phyloP scores from a whole-genome alignment of 495 filamentous ascomycete genomes.

The Baudoinia panamericana region DNA sequence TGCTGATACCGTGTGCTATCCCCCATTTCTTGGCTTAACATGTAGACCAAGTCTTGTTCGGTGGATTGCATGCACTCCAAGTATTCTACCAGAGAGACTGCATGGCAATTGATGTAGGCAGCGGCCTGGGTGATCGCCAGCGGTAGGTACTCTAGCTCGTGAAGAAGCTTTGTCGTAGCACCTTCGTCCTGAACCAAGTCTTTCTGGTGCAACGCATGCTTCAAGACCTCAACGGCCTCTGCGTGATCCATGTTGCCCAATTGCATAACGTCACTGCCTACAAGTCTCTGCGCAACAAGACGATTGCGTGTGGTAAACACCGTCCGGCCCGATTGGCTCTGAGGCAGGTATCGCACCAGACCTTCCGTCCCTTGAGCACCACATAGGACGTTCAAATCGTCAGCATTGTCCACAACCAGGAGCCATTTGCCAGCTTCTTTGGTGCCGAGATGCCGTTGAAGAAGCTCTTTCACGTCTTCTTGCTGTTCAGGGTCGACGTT shows the following conservation, averaged over 20 bases:
- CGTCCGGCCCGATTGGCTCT: conserved; percentile 18
- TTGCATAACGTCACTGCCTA: conserved; percentile 19
- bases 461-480: background rate
- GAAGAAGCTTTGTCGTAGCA: conserved; percentile 10
- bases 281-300: conserved; percentile 15
- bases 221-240: conserved; percentile 17
- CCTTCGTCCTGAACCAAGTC: conserved; percentile 6
- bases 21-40: conserved; percentile 22
- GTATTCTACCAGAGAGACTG: conserved; percentile 19
- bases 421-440: conserved; percentile 3
- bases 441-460: background rate
- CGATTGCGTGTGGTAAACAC: conserved; percentile 22
- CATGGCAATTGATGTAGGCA: conserved; percentile 22
- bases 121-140: conserved; percentile 25
- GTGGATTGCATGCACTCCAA: conserved; percentile 17
- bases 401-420: conserved; percentile 21
- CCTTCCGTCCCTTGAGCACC: conserved; percentile 10
- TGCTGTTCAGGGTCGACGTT: background rate
- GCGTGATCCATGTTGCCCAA: conserved; percentile 16
- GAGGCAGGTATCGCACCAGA: conserved; percentile 18
- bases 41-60: conserved; percentile 20
- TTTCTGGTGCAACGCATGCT: conserved; percentile 11
- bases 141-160: conserved; percentile 21
- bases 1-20: conserved; percentile 19
- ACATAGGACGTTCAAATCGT: conserved; percentile 19